These are phyloP conservation scores for Brettanomyces bruxellensis DNA, from an alignment of 805 yeast genomes.

Conservation along the genomic window DNA sequence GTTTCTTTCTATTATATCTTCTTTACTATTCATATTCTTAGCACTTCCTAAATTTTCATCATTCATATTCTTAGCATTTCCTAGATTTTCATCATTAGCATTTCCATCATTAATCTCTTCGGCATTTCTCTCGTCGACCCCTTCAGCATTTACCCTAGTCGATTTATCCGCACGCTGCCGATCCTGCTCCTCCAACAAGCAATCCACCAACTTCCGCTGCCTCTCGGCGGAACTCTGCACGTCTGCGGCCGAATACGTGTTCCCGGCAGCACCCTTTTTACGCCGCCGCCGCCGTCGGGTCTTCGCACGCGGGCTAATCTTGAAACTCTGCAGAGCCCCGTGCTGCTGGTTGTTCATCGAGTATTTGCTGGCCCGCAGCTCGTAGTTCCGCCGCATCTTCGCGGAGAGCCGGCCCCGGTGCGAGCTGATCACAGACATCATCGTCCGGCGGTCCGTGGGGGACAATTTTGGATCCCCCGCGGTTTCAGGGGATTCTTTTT, in stretches of 20 bases:
- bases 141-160: too few relatives aligned
- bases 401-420: background rate
- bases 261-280: background rate
- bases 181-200: too few relatives aligned
- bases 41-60: too few relatives aligned
- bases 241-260: background rate
- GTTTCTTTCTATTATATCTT: too few relatives aligned
- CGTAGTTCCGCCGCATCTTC: background rate
- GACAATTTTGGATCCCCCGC: background rate
- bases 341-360: background rate
- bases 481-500: too few relatives aligned
- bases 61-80: too few relatives aligned
- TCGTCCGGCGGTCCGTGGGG: background rate
- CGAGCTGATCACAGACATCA: background rate
- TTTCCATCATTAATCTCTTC: too few relatives aligned
- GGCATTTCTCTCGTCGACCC: too few relatives aligned
- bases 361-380: conserved; percentile 1
- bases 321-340: background rate
- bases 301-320: background rate
- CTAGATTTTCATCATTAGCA: too few relatives aligned
- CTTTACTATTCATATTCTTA: too few relatives aligned
- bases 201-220: too few relatives aligned
- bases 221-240: background rate
- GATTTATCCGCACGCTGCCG: too few relatives aligned
- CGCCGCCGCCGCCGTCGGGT: background rate